Evolutionary conservation across 2,329 filamentous ascomycete species (phyloP).

Genomic region (Botrytis hyacinthi): DNA sequence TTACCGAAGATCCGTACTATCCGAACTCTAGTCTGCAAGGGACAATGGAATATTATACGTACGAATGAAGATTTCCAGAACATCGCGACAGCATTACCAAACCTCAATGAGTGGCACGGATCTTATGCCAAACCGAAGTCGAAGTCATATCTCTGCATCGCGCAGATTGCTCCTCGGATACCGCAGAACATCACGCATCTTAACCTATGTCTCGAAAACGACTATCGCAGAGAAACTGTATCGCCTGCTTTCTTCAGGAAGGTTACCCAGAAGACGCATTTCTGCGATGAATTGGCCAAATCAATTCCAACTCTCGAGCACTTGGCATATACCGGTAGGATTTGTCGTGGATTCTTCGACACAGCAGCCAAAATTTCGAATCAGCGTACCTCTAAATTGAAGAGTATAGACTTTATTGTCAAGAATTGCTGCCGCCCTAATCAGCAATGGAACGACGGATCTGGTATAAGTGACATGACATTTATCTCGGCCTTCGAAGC

Average conservation of each 20-base stretch:
- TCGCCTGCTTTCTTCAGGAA: constrained; percentile 62
- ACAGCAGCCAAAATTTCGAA: constrained; percentile 51
- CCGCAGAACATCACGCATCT: constrained; percentile 60
- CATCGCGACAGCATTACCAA: constrained; percentile 62
- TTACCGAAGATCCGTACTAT: constrained; percentile 47
- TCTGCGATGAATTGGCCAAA: constrained; percentile 62
- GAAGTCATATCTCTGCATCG: constrained; percentile 70
- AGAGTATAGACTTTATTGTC: constrained; percentile 68
- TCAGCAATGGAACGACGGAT: constrained; percentile 57
- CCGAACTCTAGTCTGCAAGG: constrained; percentile 67
- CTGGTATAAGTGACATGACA: constrained; percentile 67
- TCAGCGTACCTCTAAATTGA: constrained; percentile 49
- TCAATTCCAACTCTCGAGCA: constrained; percentile 63
- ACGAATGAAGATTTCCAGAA: constrained; percentile 60
- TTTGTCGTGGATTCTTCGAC: constrained; percentile 69
- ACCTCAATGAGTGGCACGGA: constrained; percentile 55
- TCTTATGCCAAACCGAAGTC: constrained; percentile 67
- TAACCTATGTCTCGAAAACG: constrained; percentile 68
- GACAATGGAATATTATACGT: constrained; percentile 75
- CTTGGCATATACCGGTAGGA: constrained; percentile 68
- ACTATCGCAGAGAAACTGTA: constrained; percentile 63
- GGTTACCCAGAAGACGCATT: constrained; percentile 56
- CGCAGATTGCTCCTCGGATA: constrained; percentile 57
- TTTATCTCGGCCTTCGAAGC: constrained; percentile 72
- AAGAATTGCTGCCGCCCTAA: constrained; percentile 67